Evolutionary conservation across 768 basidiomycete genomes (phyloP).

Genomic region (Lyophyllum semitale): DNA sequence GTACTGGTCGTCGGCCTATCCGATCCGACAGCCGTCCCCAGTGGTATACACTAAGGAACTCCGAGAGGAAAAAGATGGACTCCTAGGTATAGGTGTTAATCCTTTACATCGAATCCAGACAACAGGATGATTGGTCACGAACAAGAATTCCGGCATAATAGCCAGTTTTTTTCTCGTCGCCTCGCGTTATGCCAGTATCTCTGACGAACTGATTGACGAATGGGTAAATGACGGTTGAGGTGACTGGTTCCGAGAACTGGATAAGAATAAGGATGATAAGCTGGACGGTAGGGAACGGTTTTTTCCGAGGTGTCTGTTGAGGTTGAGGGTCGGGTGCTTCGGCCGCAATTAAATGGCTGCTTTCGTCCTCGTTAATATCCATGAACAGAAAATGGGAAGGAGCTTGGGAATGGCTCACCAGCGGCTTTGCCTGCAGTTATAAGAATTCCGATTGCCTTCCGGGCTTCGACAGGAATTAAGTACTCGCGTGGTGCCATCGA

Average conservation of each 20-base stretch:
- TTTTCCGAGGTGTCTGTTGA: neutral
- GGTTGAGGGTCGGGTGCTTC: neutral
- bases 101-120: neutral
- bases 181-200: conserved; percentile 42
- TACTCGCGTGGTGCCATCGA: too few relatives aligned
- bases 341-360: too few relatives aligned
- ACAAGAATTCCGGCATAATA: conserved; percentile 52
- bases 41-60: conserved; percentile 32
- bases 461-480: too few relatives aligned
- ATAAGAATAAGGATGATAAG: conserved; percentile 34
- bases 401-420: too few relatives aligned
- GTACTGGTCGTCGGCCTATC: conserved; percentile 35
- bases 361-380: too few relatives aligned
- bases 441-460: too few relatives aligned
- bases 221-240: conserved; percentile 42
- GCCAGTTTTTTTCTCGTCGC: conserved; percentile 41
- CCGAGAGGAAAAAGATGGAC: conserved; percentile 38
- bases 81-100: conserved; percentile 26
- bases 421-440: too few relatives aligned
- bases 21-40: conserved; percentile 40
- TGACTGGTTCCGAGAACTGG: conserved; percentile 32
- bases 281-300: conserved; percentile 25
- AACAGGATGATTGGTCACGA: conserved; percentile 7
- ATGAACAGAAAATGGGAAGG: too few relatives aligned
- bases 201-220: conserved; percentile 46